Evolutionary conservation across 2,329 filamentous ascomycete species (phyloP).

Genomic region (Penicillium vulpinum): DNA sequence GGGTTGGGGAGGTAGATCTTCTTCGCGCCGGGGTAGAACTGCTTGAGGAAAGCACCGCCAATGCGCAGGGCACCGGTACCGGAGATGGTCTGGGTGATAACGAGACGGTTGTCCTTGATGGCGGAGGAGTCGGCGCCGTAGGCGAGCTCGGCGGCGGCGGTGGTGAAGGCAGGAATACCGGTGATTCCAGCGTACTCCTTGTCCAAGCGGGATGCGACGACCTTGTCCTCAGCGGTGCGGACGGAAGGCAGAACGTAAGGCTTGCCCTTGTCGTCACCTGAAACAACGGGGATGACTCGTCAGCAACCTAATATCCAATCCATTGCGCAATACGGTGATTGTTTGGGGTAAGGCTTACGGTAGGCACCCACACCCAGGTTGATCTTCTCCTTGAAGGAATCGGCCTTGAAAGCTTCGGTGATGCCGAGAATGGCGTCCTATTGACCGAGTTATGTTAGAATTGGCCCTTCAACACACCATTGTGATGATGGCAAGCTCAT

Average conservation of each 20-base stretch:
- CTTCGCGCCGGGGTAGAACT: slow-evolving; percentile 89
- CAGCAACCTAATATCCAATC: not conserved
- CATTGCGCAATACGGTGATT: not conserved
- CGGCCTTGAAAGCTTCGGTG: slow-evolving; percentile 98
- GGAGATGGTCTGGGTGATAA: slow-evolving; percentile 96
- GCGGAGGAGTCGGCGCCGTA: slow-evolving; percentile 79
- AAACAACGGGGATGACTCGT: not conserved
- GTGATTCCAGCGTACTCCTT: slow-evolving; percentile 99
- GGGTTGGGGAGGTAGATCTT: slow-evolving; percentile 95
- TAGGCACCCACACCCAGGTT: slow-evolving; percentile 98
- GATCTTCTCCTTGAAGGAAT: slow-evolving; percentile 92
- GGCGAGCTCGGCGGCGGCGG: slow-evolving; percentile 84
- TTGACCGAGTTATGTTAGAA: slow-evolving; percentile 26
- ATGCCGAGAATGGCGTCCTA: slow-evolving; percentile 57
- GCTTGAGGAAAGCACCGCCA: slow-evolving; percentile 86
- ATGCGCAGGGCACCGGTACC: slow-evolving; percentile 95
- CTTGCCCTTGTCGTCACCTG: slow-evolving; percentile 87
- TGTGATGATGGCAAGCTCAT: not conserved
- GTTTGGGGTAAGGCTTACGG: slow-evolving; percentile 52
- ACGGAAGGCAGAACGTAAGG: slow-evolving; percentile 97
- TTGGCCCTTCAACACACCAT: slow-evolving; percentile 5
- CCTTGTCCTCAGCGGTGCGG: slow-evolving; percentile 80
- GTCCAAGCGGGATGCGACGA: slow-evolving; percentile 75
- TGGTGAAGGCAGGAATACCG: slow-evolving; percentile 90
- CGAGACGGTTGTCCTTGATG: slow-evolving; percentile 72